Evolutionary conservation across 1,284 basidiomycete genomes (phyloP).

Genomic region (Apiotrichum gamsii): DNA sequence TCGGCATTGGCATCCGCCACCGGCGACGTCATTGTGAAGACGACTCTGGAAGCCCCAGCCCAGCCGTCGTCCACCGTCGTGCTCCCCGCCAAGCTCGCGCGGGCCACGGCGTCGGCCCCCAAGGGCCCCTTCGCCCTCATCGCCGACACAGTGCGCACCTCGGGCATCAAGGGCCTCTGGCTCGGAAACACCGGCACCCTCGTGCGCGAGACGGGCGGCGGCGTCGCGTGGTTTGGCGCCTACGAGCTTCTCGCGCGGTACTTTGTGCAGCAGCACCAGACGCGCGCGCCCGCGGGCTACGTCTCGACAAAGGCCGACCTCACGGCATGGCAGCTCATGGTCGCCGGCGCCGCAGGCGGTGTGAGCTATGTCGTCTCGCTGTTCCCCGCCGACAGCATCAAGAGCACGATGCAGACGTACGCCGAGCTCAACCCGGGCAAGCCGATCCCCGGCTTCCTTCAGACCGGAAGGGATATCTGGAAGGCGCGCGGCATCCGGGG

Average conservation of each 20-base stretch:
- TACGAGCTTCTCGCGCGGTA: slow-evolving; percentile 67
- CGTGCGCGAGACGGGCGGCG: slow-evolving; percentile 80
- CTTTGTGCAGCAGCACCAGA: slow-evolving; percentile 52
- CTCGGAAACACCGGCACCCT: slow-evolving; percentile 79
- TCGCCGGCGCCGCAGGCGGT: slow-evolving; percentile 80
- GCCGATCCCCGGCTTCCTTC: slow-evolving; percentile 56
- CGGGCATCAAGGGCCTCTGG: slow-evolving; percentile 76
- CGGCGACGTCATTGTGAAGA: slow-evolving; percentile 12
- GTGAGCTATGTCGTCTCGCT: slow-evolving; percentile 72
- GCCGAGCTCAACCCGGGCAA: slow-evolving; percentile 67
- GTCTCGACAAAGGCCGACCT: slow-evolving; percentile 54
- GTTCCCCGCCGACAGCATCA: slow-evolving; percentile 91
- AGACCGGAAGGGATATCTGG: slow-evolving; percentile 71
- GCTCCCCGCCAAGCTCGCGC: slow-evolving; percentile 14
- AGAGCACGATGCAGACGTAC: slow-evolving; percentile 91
- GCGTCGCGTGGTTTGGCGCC: slow-evolving; percentile 77
- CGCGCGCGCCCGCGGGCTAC: slow-evolving; percentile 5
- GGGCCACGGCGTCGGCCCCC: slow-evolving; percentile 35
- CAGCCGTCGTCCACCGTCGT: slow-evolving; percentile 16
- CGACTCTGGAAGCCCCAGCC: slow-evolving; percentile 22
- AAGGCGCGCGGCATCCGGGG: slow-evolving; percentile 69
- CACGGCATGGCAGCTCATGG: slow-evolving; percentile 70
- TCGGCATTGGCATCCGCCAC: background rate
- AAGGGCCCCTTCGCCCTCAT: slow-evolving; percentile 68
- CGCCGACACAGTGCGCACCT: slow-evolving; percentile 56